phyloP scores from a whole-genome alignment of 2,329 filamentous ascomycete species.

The Davidsoniella virescens region DNA sequence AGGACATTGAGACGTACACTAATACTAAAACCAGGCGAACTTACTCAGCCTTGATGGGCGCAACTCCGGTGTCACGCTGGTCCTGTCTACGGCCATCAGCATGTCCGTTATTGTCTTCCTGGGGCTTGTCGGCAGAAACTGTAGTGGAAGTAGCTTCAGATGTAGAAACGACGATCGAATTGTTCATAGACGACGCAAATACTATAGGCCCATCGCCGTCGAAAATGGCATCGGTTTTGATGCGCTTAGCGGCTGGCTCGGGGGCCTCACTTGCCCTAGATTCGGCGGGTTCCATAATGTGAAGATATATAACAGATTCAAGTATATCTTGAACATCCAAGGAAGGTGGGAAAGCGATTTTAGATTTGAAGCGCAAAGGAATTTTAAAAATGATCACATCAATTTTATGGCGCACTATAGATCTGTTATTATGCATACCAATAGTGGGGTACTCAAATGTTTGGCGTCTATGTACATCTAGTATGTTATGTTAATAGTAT shows the following conservation, averaged over 20 bases:
- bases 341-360: background rate
- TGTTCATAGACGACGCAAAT: constrained; percentile 3
- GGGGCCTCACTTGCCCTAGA: constrained; percentile 8
- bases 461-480: no score
- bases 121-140: constrained; percentile 12
- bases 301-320: background rate
- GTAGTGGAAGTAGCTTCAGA: constrained; percentile 5
- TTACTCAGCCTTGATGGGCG: constrained; percentile 25
- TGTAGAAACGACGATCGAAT: constrained; percentile 15
- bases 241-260: constrained; percentile 40
- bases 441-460: no score
- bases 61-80: constrained; percentile 14
- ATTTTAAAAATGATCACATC: background rate
- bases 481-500: no score
- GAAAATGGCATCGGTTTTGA: constrained; percentile 24
- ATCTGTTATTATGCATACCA: background rate
- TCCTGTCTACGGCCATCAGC: constrained; percentile 28
- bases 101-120: constrained; percentile 29
- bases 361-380: background rate
- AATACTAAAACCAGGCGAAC: constrained; percentile 13
- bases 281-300: constrained; percentile 2
- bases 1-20: background rate
- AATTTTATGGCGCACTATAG: background rate
- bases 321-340: background rate
- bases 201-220: constrained; percentile 4